A percentile compares a stretch with the other conserved stretches of the same genome.
phyloP scores from a whole-genome alignment of 23 red algal genomes.

The Gracilaria caudata region DNA sequence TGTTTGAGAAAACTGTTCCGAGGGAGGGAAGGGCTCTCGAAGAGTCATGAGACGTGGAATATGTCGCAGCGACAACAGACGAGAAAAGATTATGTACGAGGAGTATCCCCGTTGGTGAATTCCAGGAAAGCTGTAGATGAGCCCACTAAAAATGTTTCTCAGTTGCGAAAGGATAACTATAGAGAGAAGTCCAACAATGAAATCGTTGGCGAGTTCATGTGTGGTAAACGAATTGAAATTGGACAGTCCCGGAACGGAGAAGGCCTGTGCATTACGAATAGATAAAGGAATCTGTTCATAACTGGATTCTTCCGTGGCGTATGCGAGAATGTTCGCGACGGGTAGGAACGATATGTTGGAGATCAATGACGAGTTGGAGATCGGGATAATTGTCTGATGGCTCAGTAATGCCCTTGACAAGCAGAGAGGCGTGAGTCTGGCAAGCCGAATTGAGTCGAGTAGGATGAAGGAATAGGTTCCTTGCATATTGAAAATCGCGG shows the following conservation, averaged over 20 bases:
- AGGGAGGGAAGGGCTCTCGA: background rate
- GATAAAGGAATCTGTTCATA: too few relatives aligned
- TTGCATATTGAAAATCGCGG: background rate
- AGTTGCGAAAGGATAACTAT: background rate
- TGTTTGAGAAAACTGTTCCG: background rate
- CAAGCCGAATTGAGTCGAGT: too few relatives aligned
- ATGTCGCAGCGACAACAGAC: background rate
- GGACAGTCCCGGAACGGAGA: background rate
- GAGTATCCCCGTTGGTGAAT: background rate
- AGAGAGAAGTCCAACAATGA: background rate
- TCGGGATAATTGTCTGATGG: background rate
- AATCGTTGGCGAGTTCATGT: background rate
- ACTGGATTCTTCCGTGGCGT: background rate
- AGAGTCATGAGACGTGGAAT: background rate
- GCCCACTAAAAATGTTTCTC: background rate
- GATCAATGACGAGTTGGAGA: background rate
- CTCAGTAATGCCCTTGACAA: background rate
- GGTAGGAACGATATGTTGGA: background rate
- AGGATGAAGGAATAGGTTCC: background rate
- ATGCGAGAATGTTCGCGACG: background rate
- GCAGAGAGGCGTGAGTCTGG: background rate
- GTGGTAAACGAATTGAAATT: constrained; percentile 6
- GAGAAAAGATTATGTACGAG: background rate
- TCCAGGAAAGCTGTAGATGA: background rate
- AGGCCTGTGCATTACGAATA: background rate